These are phyloP conservation scores for Marchantia paleacea DNA, from an alignment of 225 moss, liverwort and hornwort species.

Conservation along the genomic window DNA sequence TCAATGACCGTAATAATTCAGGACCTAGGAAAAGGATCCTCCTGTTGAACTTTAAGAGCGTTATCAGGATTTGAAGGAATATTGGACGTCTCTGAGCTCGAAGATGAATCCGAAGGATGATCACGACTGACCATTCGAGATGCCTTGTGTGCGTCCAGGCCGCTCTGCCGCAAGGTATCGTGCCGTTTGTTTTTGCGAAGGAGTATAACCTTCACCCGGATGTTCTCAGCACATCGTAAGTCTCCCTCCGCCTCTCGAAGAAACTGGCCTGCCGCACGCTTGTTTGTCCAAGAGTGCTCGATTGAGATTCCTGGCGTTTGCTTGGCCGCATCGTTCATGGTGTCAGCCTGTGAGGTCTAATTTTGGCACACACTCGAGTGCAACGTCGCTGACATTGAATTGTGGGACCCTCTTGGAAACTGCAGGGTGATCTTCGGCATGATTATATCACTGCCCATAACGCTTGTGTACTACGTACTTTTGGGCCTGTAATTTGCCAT, in stretches of 20 bases:
- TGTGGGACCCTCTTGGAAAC: background rate
- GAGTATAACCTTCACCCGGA: conserved; percentile 97
- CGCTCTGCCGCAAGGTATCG: conserved; percentile 93
- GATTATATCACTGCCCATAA: conserved; percentile 46
- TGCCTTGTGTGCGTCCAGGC: conserved; percentile 50
- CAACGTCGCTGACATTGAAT: background rate
- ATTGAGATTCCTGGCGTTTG: background rate
- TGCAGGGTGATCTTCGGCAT: conserved; percentile 57
- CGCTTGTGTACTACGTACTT: conserved; percentile 43
- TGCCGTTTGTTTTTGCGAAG: conserved; percentile 96
- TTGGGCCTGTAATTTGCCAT: conserved; percentile 34
- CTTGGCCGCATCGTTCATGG: no score
- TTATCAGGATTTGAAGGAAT: background rate
- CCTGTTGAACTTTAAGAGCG: no score
- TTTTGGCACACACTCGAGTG: no score
- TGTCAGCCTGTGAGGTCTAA: no score
- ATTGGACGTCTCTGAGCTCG: background rate
- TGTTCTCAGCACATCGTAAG: conserved; percentile 86
- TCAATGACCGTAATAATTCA: no score
- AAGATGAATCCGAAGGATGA: background rate
- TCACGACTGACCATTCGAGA: background rate
- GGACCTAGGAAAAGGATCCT: no score
- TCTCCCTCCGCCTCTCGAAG: background rate
- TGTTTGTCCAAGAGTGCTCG: background rate
- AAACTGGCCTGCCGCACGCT: background rate